Evolutionary conservation across 176 grass and related monocot genomes (phyloP).

Genomic region (Calamus simplicifolius): DNA sequence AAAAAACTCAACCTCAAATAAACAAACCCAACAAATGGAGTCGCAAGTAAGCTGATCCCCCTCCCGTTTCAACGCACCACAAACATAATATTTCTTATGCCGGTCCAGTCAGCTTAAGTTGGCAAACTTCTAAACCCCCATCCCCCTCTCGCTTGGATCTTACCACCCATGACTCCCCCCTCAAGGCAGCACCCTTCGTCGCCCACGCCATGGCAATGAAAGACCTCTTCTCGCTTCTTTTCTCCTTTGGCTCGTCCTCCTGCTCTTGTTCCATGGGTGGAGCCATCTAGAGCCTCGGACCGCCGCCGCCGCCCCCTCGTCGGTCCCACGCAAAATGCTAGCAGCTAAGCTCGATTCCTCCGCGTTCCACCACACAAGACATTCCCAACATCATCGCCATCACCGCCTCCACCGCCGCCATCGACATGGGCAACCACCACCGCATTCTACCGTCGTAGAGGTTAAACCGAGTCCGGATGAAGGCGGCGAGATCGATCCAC

Average conservation of each 20-base stretch:
- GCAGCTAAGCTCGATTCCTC: conserved; percentile 10
- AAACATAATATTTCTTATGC: conserved; percentile 13
- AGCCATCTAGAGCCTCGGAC: neutral
- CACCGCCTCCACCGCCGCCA: conserved; percentile 17
- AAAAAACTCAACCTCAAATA: conserved; percentile 26
- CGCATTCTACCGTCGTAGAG: conserved; percentile 11
- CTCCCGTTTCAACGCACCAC: neutral
- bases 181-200: conserved; percentile 4
- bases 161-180: conserved; percentile 26
- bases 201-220: conserved; percentile 44
- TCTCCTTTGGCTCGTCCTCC: conserved; percentile 49
- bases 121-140: conserved; percentile 16
- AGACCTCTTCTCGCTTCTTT: conserved; percentile 22
- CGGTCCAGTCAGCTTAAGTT: conserved; percentile 23
- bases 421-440: conserved; percentile 9
- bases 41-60: conserved; percentile 46
- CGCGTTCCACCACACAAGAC: neutral
- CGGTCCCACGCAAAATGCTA: conserved; percentile 35
- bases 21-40: conserved; percentile 45
- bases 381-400: conserved; percentile 1
- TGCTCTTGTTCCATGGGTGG: conserved; percentile 41
- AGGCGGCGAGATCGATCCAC: conserved; percentile 37
- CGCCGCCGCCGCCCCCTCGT: neutral
- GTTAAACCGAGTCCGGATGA: conserved; percentile 8
- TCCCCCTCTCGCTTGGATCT: conserved; percentile 8